These are phyloP conservation scores for Coemansia sp. DNA, from an alignment of 192 early-diverging fungal species.

Conservation along the genomic window DNA sequence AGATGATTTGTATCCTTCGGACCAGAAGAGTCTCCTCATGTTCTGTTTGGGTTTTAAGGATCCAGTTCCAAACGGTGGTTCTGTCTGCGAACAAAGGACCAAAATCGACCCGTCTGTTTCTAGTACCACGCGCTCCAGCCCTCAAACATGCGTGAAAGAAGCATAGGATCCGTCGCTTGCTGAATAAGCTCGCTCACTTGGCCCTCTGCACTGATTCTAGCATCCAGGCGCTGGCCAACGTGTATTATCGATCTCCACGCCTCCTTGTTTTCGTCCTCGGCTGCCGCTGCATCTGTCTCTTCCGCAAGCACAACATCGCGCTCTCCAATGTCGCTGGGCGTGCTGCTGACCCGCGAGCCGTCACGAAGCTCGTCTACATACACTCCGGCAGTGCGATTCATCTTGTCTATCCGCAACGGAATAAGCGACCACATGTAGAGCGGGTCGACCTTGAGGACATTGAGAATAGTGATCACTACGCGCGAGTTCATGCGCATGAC, in stretches of 20 bases:
- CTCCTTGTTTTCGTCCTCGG: constrained; percentile 61
- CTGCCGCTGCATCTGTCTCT: constrained; percentile 10
- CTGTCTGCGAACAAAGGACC: background rate
- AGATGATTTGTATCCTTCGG: background rate
- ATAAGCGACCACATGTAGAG: constrained; percentile 70
- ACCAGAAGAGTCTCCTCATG: too few species aligned
- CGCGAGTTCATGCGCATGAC: constrained; percentile 80
- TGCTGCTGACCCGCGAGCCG: background rate
- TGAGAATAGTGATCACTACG: constrained; percentile 81
- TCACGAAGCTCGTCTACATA: constrained; percentile 19
- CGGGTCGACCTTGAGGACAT: constrained; percentile 94
- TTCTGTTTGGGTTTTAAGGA: too few species aligned
- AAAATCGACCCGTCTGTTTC: background rate
- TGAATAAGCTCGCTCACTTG: constrained; percentile 74
- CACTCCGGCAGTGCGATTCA: constrained; percentile 35
- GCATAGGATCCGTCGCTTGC: constrained; percentile 60
- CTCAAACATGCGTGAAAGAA: constrained; percentile 65
- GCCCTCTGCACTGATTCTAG: constrained; percentile 64
- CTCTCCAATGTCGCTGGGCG: constrained; percentile 7
- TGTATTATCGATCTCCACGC: constrained; percentile 66
- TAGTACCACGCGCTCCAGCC: constrained; percentile 54
- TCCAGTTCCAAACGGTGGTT: background rate
- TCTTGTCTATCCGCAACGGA: constrained; percentile 47
- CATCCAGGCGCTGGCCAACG: constrained; percentile 63
- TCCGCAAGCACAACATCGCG: constrained; percentile 10